These are phyloP conservation scores for Cryptococcus sp. DNA, from an alignment of 1,284 basidiomycete species.

Conservation along the genomic window DNA sequence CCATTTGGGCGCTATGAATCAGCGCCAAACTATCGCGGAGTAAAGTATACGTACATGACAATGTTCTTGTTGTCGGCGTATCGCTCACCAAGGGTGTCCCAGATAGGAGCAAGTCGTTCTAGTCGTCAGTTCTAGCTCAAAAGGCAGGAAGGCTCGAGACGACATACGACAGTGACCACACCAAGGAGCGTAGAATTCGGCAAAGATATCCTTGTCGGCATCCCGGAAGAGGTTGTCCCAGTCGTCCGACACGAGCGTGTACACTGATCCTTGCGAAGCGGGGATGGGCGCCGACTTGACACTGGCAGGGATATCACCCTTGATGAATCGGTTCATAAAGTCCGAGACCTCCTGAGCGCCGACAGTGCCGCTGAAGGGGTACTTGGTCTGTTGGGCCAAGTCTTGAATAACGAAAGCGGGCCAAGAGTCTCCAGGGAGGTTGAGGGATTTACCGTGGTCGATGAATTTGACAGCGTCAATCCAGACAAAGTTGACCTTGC, in stretches of 20 bases:
- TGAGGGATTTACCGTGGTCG: conserved; percentile 93
- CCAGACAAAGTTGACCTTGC: conserved; percentile 94
- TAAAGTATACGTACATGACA: conserved; percentile 59
- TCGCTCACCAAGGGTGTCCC: conserved; percentile 85
- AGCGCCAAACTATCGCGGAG: neutral
- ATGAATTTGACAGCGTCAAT: conserved; percentile 94
- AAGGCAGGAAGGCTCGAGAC: neutral
- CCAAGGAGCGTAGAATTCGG: conserved; percentile 98
- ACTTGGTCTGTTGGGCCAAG: conserved; percentile 77
- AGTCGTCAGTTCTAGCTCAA: conserved; percentile 15
- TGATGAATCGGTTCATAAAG: conserved; percentile 63
- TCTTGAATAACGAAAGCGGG: conserved; percentile 93
- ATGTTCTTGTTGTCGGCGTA: conserved; percentile 76
- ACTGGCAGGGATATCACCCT: conserved; percentile 70
- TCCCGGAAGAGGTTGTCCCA: conserved; percentile 84
- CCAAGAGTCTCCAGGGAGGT: conserved; percentile 74
- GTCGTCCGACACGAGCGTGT: conserved; percentile 78
- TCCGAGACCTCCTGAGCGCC: conserved; percentile 52
- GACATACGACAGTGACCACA: conserved; percentile 51
- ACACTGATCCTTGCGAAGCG: conserved; percentile 72
- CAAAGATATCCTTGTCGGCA: conserved; percentile 87
- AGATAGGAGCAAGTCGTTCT: conserved; percentile 77
- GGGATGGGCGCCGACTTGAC: conserved; percentile 91
- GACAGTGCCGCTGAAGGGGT: conserved; percentile 62
- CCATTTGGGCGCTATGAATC: conserved; percentile 84